phyloP scores from a whole-genome alignment of 2,329 filamentous ascomycete species.

The Colletotrichum theobromicola region DNA sequence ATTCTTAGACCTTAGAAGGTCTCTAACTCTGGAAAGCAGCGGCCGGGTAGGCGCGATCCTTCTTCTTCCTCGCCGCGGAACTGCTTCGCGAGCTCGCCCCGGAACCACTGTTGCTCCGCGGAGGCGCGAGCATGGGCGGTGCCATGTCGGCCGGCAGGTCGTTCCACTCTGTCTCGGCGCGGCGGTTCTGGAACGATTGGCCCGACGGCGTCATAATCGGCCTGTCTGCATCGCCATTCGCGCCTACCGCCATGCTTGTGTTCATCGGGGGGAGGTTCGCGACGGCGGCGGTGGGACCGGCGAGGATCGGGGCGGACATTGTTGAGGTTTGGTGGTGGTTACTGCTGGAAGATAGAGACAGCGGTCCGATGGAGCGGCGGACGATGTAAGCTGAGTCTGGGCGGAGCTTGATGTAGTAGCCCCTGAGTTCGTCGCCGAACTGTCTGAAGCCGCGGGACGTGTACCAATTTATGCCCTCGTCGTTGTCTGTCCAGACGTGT shows the following conservation, averaged over 20 bases:
- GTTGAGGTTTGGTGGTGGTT: background rate
- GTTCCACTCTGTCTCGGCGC: constrained; percentile 69
- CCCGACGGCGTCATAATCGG: constrained; percentile 27
- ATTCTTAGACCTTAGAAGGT: background rate
- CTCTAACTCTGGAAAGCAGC: constrained; percentile 53
- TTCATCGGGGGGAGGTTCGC: constrained; percentile 32
- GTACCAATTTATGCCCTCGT: constrained; percentile 69
- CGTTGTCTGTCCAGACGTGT: constrained; percentile 73
- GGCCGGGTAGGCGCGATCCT: constrained; percentile 65
- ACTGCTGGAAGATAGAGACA: background rate
- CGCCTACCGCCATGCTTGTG: constrained; percentile 14
- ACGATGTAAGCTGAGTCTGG: constrained; percentile 69
- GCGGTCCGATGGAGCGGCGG: constrained; percentile 44
- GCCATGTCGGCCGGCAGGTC: constrained; percentile 67
- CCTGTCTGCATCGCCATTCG: background rate
- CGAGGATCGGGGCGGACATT: constrained; percentile 3
- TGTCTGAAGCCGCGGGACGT: constrained; percentile 59
- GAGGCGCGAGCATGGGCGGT: constrained; percentile 27
- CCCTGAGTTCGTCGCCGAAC: constrained; percentile 51
- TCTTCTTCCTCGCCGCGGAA: constrained; percentile 59
- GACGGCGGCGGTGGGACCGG: constrained; percentile 33
- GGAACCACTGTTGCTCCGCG: constrained; percentile 34
- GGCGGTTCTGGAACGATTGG: constrained; percentile 62
- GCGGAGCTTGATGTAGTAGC: constrained; percentile 67
- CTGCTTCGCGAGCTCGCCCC: constrained; percentile 61